These are phyloP conservation scores for Litchi chinensis DNA, from an alignment of 345 rosid genomes.

Conservation along the genomic window DNA sequence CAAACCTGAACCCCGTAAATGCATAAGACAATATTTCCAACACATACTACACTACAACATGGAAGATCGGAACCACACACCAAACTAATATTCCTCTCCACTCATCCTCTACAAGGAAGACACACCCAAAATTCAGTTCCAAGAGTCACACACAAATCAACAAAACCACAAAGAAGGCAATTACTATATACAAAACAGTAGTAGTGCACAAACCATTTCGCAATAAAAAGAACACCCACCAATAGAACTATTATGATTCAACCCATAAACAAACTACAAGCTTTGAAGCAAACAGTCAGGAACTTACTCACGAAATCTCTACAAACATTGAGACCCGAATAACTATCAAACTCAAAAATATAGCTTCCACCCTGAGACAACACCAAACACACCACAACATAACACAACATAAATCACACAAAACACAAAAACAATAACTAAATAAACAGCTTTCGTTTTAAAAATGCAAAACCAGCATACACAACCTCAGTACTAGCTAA, in stretches of 20 bases:
- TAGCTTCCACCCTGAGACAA: too few species aligned
- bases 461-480: neutral
- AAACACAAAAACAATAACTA: neutral
- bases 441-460: neutral
- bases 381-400: too few species aligned
- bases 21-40: neutral
- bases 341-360: too few species aligned
- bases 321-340: too few species aligned
- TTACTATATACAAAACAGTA: neutral
- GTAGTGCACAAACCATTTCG: neutral
- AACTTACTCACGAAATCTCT: too few species aligned
- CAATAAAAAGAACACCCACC: neutral
- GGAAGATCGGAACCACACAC: neutral
- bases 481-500: slow-evolving; percentile 70
- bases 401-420: too few species aligned
- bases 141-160: too few species aligned
- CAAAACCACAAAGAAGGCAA: neutral
- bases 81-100: neutral
- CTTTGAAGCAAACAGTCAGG: too few species aligned
- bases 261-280: too few species aligned
- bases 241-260: neutral
- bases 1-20: neutral
- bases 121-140: neutral
- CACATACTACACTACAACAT: neutral
- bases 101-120: neutral